Evolutionary conservation across 495 filamentous ascomycete genomes (phyloP), one percentile per base, ranked within the genome.

Genomic region (Aspergillus bertholletiae): DNA sequence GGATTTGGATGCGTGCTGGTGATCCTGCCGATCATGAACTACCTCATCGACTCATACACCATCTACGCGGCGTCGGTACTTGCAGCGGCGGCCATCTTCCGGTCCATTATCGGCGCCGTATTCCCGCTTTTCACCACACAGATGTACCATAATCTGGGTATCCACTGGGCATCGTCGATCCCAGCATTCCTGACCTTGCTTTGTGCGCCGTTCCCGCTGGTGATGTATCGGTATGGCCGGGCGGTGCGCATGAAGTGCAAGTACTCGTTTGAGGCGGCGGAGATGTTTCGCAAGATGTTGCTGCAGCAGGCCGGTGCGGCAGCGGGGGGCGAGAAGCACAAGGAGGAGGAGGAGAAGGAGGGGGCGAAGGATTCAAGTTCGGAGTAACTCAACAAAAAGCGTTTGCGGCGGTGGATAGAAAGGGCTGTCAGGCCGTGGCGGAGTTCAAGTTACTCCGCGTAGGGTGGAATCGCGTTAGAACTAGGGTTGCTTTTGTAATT

Each of bases 81-180:
- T 4, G 89, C 89, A 0, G 87, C 88, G 7, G 90, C 87, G 62
- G 74, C 84, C 2, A 79, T 88, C 0, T 70, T 92, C n/a, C 77
- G 82, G 18, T 80, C 77, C 0, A 35, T 76, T 0, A 88, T 91
- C 57, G 89, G 89, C 46, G 82, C 86, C 32, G 84, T 79, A 0
- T 92, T 94, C 68, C 89, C 89, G 0, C 74, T 94, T 0, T 92
- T 94, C 72, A 92, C 88, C 0, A 82, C 79, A 0, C 70, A 84
- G 47, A 87, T 92, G 85, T 92, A 88, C 67, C 23, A 70, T 5
- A 77, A 83, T 59, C 75, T 93, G 0, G 88, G 88, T 45, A 82
- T 86, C 48, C 86, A 91, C 70, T 91, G 88, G 88, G 88, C 87
- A 1, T 85, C 80, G 15, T 82, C 81, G 0, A 76, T 93, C 44